Base-by-base conservation (phyloP, 1,139 yeast species). In the Pichia sp. region DNA sequence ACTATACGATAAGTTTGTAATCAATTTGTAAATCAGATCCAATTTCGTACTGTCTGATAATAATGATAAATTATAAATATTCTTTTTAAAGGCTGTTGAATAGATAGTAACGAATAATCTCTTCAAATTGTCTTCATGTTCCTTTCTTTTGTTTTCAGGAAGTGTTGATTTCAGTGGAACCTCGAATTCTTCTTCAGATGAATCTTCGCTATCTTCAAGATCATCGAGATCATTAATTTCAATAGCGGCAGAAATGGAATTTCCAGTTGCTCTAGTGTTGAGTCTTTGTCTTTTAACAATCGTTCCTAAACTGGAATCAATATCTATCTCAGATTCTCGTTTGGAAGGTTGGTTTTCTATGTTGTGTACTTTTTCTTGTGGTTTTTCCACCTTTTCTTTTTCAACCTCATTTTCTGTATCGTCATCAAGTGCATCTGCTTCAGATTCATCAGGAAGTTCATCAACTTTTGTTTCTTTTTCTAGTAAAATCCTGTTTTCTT, bases 11-110 rank as follows among this genome's bases (percentile, higher is more conserved):
- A 62, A 52, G 5, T 45, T 43, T 27, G 57, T 59, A 38, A 63
- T 56, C 53, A 61, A 54, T 28, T 61, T 62, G 14, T 59, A 49
- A 35, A 63, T 54, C 36, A 50, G 55, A 44, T 63, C 65, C 18
- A 63, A 44, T 11, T 56, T 55, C 9, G 55, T 59, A 22, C 56
- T 50, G 19, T 56, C 56, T 1, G 56, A 56, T 15, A 63, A 52
- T 17, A 56, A 52, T 14, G 51, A 50, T 27, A 54, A 33, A 42
- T 55, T 50, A 3, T 49, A 38, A 10, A 62, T 49, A 27, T 52
- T 28, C n/a, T 54, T 49, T 4, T 58, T 18, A 42, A 61, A 62
- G 4, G 46, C 45, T 8, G 40, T 20, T 1, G 62, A 62, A 6
- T 55, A 44, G 7, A 41, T 38, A 3, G n/a, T 17, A 8, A 58